Evolutionary conservation across 805 yeast species (phyloP), one percentile per base, ranked within the genome.

Genomic region (Saccharomycopsis amapae): DNA sequence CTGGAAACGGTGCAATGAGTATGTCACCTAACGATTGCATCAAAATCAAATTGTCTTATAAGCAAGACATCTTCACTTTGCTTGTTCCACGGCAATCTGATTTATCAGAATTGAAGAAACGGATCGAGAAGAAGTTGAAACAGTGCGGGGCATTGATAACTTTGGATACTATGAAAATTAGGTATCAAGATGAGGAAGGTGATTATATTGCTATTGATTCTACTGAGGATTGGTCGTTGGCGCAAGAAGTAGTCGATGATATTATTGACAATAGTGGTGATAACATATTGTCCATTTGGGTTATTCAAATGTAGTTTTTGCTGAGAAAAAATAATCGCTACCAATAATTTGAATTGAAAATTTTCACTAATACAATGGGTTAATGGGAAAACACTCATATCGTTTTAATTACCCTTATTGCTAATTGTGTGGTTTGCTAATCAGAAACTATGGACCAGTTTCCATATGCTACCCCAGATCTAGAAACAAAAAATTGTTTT

Each of bases 181-280:
- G 80, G 62, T 90, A 87, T 60, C 79, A 78, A 59, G 98, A 93
- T 62, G 98, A 93, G 63, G 98, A 93, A 60, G 96, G 95, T 15
- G 98, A 93, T 61, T 82, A 76, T 60, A 94, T 93, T 36, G 79
- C 84, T 40, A 77, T 90, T 63, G 84, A 80, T 54, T 77, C 87
- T 26, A 83, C 82, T 51, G 97, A 90, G 43, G 97, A 90, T 60
- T 84, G 96, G 85, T 65, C 62, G 24, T 78, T 89, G 60, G 97
- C 95, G 2, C 73, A 81, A 46, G 96, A 86, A 52, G 73, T 76
- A 78, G 60, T 76, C 34, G 67, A 62, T 38, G 79, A 76, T 49
- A 63, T 67, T 40, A 42, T 44, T 9, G 53, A 50, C 38, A 42
- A 41, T 36, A 47, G 41, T 19, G 68, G 72, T 37, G 79, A 73